Percentiles rank a stretch among this genome's conserved stretches.
Conservation (phyloP, 1,139 yeast species). For the Magnusiomyces paraingens region DNA sequence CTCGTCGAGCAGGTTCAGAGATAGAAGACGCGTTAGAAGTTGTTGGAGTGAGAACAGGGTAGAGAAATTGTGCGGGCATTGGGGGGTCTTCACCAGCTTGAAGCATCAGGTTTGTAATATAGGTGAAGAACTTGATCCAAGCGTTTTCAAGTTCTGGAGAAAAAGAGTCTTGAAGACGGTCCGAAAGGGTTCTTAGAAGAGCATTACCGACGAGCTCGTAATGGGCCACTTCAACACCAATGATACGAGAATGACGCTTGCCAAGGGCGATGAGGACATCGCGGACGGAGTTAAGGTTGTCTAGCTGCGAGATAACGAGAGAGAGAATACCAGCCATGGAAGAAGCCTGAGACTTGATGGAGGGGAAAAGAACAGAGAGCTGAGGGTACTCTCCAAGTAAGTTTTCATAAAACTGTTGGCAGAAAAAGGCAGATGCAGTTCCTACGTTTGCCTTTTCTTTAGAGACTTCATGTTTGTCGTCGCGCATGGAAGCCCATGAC, state of each 20-base stretch:
- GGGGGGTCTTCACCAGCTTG: conserved; percentile 62
- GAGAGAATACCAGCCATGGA: conserved; percentile 76
- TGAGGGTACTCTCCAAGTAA: conserved; percentile 48
- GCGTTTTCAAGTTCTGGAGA: conserved; percentile 49
- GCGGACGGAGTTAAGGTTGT: conserved; percentile 42
- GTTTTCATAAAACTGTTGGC: conserved; percentile 56
- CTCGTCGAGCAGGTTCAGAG: conserved; percentile 16
- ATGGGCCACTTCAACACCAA: conserved; percentile 66
- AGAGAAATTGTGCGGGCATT: conserved; percentile 22
- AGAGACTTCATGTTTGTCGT: conserved; percentile 23
- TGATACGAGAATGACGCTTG: conserved; percentile 66
- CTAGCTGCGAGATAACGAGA: conserved; percentile 48
- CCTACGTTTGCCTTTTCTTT: conserved; percentile 26
- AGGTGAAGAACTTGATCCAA: conserved; percentile 56
- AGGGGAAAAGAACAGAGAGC: conserved; percentile 54
- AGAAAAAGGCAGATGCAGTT: conserved; percentile 29
- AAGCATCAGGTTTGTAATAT: conserved; percentile 56
- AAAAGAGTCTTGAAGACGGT: conserved; percentile 49
- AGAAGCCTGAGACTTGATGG: conserved; percentile 63
- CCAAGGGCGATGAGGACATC: conserved; percentile 60
- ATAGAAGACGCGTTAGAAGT: conserved; percentile 14
- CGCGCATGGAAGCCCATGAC: conserved; percentile 26
- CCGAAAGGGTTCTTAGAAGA: conserved; percentile 63
- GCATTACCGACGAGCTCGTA: conserved; percentile 80
- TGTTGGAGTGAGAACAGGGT: conserved; percentile 18